Evolutionary conservation across 768 basidiomycete species (phyloP), one percentile per base, ranked within the genome.

Genomic region (Hydnomerulius pinastri): DNA sequence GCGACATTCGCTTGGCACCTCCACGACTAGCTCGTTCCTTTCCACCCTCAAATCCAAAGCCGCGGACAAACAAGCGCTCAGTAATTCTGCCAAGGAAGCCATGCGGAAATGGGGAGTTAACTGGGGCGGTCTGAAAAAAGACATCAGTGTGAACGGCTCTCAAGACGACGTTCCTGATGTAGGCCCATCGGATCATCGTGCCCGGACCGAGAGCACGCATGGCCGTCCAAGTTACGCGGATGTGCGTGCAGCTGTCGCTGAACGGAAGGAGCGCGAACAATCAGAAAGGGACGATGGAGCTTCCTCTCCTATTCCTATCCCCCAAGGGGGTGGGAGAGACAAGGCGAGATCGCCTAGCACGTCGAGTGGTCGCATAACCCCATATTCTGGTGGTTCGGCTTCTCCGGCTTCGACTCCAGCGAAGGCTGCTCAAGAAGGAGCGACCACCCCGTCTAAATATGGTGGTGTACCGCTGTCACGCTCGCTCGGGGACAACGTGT

Each of bases 101-200:
- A 86, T 97, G 77, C 84, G 87, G 51, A 96, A 96, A 65, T 96
- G 92, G 92, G 86, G 92, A 20, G 85, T 84, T 23, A 91, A 83
- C 50, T 94, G 91, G 87, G 74, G 80, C 39, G 76, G 76, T 11
- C 61, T 83, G 65, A 83, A 78, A 71, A 85, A 81, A 65, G 82
- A 85, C 48, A 66, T 51, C 39, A 66, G 56, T 46, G 66, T 55
- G 39, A 56, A 59, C 36, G 39, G 51, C 28, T 48, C 57, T 44
- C 48, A 63, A 15, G 81, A 81, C 12, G 78, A 78, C 18, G 52
- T 69, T 32, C 63, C 74, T 13, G 79, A 81, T 41, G 64, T 70
- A 43, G 73, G 73, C 3, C 68, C 71, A 15, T 60, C 70, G 17
- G 70, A 73, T 42, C 68, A 69, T 42, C 69, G 68, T 29, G 39